Evolutionary conservation across 2,329 filamentous ascomycete genomes (phyloP), one percentile per base, ranked within the genome.

Genomic region (Pezicula carpinea): DNA sequence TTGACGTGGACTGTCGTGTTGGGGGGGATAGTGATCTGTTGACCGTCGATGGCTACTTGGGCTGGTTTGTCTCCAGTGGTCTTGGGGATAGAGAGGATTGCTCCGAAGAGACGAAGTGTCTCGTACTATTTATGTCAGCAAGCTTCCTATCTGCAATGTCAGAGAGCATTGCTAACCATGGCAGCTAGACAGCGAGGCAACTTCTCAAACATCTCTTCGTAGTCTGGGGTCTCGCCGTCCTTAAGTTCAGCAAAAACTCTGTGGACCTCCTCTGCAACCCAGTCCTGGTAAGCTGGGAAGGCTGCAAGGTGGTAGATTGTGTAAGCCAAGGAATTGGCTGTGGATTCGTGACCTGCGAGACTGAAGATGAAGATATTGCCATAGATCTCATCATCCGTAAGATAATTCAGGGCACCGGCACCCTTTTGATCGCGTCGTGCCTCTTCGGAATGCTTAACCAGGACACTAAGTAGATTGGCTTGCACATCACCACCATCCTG

Each of bases 21-120:
- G 14, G 51, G 39, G 2, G 59, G 59, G 11, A 61, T 38, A 3
- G 19, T 46, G 14, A 49, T 21, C 17, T 41, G 26, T 11, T 41
- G 44, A 10, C 46, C 52, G 8, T 47, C 22, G 11, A 43, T n/a
- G 6, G 2, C 46, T 14, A 55, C 44, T 7, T 18, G 33, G 10
- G 34, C 33, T 18, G n/a, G 23, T 8, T 47, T 34, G 11, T 50
- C n/a, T 14, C 46, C 48, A 6, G 64, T 67, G 33, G 53, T 57
- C 58, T 81, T 82, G 7, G 77, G 77, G 35, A 82, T 79, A 42
- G 70, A 70, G 50, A 75, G 61, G 21, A 80, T 71, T 0, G 78
- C 76, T 3, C 75, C 73, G 15, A 78, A 64, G 13, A 81, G 58
- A 31, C 78, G 73, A n/a, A 82, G 67, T 35, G 75, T 72, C 55